Base-by-base conservation (phyloP, 164 flowering plant species). In the Umbilicus rupestris region DNA sequence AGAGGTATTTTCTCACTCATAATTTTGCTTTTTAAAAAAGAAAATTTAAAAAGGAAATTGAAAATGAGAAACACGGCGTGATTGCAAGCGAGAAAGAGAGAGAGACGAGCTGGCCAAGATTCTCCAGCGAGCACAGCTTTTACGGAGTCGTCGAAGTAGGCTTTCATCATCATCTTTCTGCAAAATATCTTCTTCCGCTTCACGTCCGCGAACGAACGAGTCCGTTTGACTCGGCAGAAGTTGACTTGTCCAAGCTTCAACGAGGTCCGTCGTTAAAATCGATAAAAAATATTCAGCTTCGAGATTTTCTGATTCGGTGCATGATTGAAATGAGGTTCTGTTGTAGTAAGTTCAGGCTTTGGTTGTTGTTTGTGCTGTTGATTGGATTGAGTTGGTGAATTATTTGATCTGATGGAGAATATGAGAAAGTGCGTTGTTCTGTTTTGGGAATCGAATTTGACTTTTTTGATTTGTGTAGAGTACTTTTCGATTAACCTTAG, bases 191-290 rank as follows among this genome's bases (percentile, higher is more conserved):
- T 47, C 19, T 47, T 47, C 19, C 52, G 19, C 5, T 15, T 26
- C 58, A 52, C 58, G 30, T 52, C 58, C 7, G 58, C 58, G 30
- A 17, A 52, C 58, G 58, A 52, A 52, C 58, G 11, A 52, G 58
- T 52, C 58, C 11, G 15, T 41, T 12, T 41, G 44, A 41, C 44
- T 41, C 44, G 44, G 44, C 44, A 41, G 44, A 35, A 7, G 37
- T 47, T 47, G 58, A 52, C 58, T 52, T 26, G 58, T 52, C 58
- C 15, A 10, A 52, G 3, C 24, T 24, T 12, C 16, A 20, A 20
- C 11, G 15, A 52, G 30, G 58, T 52, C 3, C 4, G 24, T 52
- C 58, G 15, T 22, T 52, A 12, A 1, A 3, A 8, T 8, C 14
- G n/a, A n/a, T n/a, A n/a, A n/a, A n/a, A n/a, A n/a, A n/a, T n/a